Conservation (phyloP, 2,329 filamentous ascomycete species). For the Cladosporium sp. region DNA sequence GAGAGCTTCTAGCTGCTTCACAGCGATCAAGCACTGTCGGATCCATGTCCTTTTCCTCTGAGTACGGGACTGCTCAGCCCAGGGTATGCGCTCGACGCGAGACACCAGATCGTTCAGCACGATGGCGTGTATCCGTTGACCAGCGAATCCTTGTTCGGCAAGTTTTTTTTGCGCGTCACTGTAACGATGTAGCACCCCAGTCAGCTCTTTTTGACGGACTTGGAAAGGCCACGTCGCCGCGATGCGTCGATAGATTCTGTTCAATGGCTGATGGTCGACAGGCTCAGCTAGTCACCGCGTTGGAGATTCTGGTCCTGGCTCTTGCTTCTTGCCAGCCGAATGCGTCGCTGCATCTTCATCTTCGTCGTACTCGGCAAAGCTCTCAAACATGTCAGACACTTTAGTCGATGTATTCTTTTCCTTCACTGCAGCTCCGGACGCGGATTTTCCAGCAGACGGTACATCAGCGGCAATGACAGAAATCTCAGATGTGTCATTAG, state of each 20-base stretch:
- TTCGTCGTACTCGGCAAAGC: not conserved
- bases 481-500: not conserved
- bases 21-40: not conserved
- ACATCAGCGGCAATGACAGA: not conserved
- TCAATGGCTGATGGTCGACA: no score
- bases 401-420: slow-evolving; percentile 18
- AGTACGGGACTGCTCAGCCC: not conserved
- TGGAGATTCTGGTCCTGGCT: no score
- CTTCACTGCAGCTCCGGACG: not conserved
- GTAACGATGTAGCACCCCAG: not conserved
- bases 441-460: no score
- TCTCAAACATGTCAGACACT: not conserved
- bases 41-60: not conserved
- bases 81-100: not conserved
- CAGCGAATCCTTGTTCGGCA: not conserved
- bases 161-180: not conserved
- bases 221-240: slow-evolving; percentile 10
- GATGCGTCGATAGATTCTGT: not conserved
- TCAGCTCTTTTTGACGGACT: not conserved
- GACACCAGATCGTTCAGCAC: not conserved
- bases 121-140: not conserved
- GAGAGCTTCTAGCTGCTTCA: not conserved
- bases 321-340: no score
- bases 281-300: no score
- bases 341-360: not conserved